phyloP scores from a whole-genome alignment of 768 basidiomycete genomes.

The Grammothele lineata region DNA sequence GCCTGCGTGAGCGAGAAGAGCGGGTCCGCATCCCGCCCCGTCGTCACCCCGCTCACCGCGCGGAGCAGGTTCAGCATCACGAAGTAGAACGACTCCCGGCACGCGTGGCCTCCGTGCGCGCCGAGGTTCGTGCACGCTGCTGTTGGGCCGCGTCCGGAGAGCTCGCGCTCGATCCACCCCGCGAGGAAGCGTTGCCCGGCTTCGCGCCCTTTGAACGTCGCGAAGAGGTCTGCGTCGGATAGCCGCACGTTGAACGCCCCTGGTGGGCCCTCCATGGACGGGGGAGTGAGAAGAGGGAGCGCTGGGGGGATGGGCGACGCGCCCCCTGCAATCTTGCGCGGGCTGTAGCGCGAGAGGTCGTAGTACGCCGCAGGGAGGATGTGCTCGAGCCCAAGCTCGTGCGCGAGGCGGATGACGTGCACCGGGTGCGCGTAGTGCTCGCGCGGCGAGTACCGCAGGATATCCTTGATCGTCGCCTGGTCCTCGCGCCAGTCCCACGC shows the following conservation, averaged over 20 bases:
- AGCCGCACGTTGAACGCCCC: slow-evolving; percentile 19
- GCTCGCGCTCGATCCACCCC: slow-evolving; percentile 52
- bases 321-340: slow-evolving; percentile 62
- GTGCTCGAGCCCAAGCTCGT: slow-evolving; percentile 53
- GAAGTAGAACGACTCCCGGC: slow-evolving; percentile 70
- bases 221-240: slow-evolving; percentile 34
- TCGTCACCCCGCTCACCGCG: slow-evolving; percentile 65
- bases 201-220: slow-evolving; percentile 61
- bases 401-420: slow-evolving; percentile 64
- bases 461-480: slow-evolving; percentile 39
- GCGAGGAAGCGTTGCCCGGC: slow-evolving; percentile 57
- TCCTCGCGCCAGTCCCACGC: slow-evolving; percentile 70
- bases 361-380: slow-evolving; percentile 72
- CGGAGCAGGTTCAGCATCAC: slow-evolving; percentile 71
- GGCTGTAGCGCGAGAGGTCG: slow-evolving; percentile 69
- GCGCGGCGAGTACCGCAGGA: slow-evolving; percentile 49
- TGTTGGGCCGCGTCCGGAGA: slow-evolving; percentile 46
- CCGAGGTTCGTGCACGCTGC: slow-evolving; percentile 43
- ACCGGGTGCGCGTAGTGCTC: slow-evolving; percentile 62
- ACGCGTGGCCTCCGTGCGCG: slow-evolving; percentile 34
- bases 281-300: slow-evolving; percentile 11
- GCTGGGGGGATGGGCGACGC: slow-evolving; percentile 30
- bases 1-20: slow-evolving; percentile 66
- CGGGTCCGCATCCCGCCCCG: slow-evolving; percentile 71
- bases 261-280: neutral